A percentile compares a stretch with the other conserved stretches of the same genome.
Conservation (phyloP, 2,329 filamentous ascomycete species). For the Hymenoscyphus repandus region DNA sequence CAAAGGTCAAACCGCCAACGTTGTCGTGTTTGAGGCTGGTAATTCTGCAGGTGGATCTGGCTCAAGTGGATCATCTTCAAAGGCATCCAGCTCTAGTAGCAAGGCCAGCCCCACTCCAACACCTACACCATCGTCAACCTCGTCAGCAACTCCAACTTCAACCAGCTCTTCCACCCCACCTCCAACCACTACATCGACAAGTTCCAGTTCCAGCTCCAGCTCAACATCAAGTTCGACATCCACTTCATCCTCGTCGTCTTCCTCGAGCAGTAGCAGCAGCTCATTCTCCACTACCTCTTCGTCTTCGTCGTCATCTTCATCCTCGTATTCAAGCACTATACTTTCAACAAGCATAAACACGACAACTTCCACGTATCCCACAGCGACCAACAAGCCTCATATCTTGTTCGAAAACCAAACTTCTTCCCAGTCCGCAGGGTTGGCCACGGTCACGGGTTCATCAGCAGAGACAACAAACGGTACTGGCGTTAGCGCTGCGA, state of each 20-base stretch:
- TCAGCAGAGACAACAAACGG: conserved; percentile 1
- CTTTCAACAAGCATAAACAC: conserved; percentile 9
- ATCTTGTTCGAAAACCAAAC: conserved; percentile 25
- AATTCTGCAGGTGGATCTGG: conserved; percentile 16
- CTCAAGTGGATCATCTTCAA: conserved; percentile 14
- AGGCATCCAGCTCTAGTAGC: conserved; percentile 23
- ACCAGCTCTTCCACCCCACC: conserved; percentile 20
- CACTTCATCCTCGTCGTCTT: conserved; percentile 5
- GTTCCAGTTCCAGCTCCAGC: conserved; percentile 11
- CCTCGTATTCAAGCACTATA: conserved; percentile 8
- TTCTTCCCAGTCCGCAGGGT: conserved; percentile 4
- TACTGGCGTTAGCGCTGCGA: conserved; percentile 3
- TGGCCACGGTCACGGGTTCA: conserved; percentile 5
- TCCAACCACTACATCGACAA: conserved; percentile 14
- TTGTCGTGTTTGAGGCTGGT: conserved; percentile 53
- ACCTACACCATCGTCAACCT: conserved; percentile 14
- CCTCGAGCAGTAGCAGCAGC: conserved; percentile 11
- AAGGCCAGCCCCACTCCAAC: conserved; percentile 20
- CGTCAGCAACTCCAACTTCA: conserved; percentile 17
- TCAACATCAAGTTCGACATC: conserved; percentile 11
- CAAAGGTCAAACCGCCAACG: conserved; percentile 59
- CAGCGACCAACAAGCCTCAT: conserved; percentile 16
- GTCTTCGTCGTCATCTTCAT: conserved; percentile 8
- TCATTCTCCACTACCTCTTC: conserved; percentile 10
- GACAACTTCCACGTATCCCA: conserved; percentile 3